These are phyloP conservation scores for Selaginella moellendorffii DNA, from an alignment of 75 land plant genomes.

Conservation along the genomic window DNA sequence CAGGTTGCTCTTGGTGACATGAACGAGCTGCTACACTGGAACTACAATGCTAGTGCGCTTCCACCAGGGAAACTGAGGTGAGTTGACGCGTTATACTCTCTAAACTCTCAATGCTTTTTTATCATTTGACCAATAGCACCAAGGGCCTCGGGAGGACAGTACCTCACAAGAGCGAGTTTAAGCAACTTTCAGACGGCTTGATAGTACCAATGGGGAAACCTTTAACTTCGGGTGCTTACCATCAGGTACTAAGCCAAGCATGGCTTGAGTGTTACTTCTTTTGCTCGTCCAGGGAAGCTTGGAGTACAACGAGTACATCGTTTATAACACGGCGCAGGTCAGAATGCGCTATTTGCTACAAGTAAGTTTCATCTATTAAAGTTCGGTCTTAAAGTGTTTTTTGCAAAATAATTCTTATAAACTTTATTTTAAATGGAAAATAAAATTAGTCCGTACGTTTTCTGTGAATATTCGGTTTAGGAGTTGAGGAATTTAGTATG, in stretches of 20 bases:
- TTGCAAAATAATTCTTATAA: too few relatives aligned
- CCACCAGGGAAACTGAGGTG: conserved; percentile 82
- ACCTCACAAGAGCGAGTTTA: conserved; percentile 48
- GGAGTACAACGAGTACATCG: conserved; percentile 90
- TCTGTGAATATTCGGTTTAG: too few relatives aligned
- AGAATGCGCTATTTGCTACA: conserved; percentile 80
- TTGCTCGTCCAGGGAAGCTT: too few relatives aligned
- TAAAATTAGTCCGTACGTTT: too few relatives aligned
- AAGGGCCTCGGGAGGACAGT: conserved; percentile 84
- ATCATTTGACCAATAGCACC: conserved; percentile 44
- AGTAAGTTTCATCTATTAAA: conserved; percentile 63
- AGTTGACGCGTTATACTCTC: not conserved
- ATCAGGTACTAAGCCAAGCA: too few relatives aligned
- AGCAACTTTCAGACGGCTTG: conserved; percentile 57
- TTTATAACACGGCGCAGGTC: conserved; percentile 81
- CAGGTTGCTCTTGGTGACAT: conserved; percentile 95
- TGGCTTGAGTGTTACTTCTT: too few relatives aligned
- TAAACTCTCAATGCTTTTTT: not conserved
- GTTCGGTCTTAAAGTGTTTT: too few relatives aligned
- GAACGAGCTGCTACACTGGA: conserved; percentile 37
- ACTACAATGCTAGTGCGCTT: conserved; percentile 56
- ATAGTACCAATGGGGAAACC: conserved; percentile 74
- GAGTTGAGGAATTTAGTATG: too few relatives aligned
- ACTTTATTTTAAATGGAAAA: too few relatives aligned
- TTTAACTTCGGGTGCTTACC: not conserved